These are phyloP conservation scores for Aleurites moluccanus DNA, from an alignment of 441 rosid species.

Conservation along the genomic window DNA sequence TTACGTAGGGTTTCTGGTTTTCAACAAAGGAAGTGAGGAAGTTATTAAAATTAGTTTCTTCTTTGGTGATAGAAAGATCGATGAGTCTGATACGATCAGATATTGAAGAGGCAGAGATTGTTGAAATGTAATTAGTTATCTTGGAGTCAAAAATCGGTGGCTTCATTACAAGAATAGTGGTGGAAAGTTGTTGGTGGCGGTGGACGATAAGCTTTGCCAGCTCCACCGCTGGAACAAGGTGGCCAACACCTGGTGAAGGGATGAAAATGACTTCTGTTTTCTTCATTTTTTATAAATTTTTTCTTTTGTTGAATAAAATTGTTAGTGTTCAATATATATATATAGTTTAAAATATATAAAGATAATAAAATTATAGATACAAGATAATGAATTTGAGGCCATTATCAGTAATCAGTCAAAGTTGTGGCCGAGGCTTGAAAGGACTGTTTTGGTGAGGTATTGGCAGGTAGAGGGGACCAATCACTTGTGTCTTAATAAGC, in stretches of 20 bases:
- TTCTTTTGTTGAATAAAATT: too few relatives aligned
- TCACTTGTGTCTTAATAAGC: too few relatives aligned
- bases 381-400: too few relatives aligned
- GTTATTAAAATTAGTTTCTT: too few relatives aligned
- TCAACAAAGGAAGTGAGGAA: conserved; percentile 13
- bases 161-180: conserved; percentile 43
- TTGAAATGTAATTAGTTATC: not conserved
- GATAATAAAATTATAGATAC: too few relatives aligned
- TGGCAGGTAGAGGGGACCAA: too few relatives aligned
- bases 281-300: conserved; percentile 10
- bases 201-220: conserved; percentile 38
- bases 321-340: too few relatives aligned
- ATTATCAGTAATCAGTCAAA: too few relatives aligned
- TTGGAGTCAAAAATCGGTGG: not conserved
- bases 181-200: conserved; percentile 32
- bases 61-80: conserved; percentile 3
- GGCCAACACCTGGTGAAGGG: conserved; percentile 46
- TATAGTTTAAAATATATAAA: too few relatives aligned
- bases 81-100: conserved; percentile 31
- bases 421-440: too few relatives aligned
- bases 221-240: conserved; percentile 45
- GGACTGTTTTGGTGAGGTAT: too few relatives aligned
- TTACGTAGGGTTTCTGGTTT: conserved; percentile 29
- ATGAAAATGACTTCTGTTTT: conserved; percentile 46
- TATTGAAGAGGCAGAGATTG: not conserved